Evolutionary conservation across 805 yeast species (phyloP).

Genomic region (Saccharomyces jurei): DNA sequence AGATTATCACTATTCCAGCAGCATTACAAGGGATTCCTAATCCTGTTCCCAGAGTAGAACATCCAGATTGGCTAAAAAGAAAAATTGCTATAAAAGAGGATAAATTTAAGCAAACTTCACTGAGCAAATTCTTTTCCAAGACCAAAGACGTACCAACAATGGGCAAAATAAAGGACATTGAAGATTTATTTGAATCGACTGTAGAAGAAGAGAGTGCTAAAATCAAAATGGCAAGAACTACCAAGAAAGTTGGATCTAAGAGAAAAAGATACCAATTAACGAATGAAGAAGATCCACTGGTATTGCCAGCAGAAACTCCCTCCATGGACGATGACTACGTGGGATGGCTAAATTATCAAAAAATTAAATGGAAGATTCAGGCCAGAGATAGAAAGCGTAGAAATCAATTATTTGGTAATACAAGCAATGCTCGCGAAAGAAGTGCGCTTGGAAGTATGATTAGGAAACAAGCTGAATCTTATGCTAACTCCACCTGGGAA

Average conservation of each 20-base stretch:
- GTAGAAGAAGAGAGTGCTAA: conserved; percentile 18
- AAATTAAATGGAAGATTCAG: conserved; percentile 81
- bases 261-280: conserved; percentile 29
- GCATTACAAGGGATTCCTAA: conserved; percentile 80
- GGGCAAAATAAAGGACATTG: conserved; percentile 55
- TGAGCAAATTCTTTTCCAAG: conserved; percentile 49
- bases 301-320: conserved; percentile 43
- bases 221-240: conserved; percentile 32
- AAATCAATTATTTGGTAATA: conserved; percentile 67
- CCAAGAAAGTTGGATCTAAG: conserved; percentile 26
- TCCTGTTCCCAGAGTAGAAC: conserved; percentile 90
- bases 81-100: conserved; percentile 55
- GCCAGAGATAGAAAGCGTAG: conserved; percentile 65
- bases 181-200: conserved; percentile 47
- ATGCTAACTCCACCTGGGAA: conserved; percentile 79
- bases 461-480: conserved; percentile 68
- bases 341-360: conserved; percentile 65
- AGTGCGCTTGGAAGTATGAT: conserved; percentile 62
- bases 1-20: conserved; percentile 94
- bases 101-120: conserved; percentile 60
- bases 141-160: conserved; percentile 35
- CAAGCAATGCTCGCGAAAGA: conserved; percentile 44
- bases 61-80: conserved; percentile 86
- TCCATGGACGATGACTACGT: conserved; percentile 58
- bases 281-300: conserved; percentile 40